Evolutionary conservation across 2,329 filamentous ascomycete species (phyloP), one percentile per base, ranked within the genome.

Genomic region (Claviceps fusiformis): DNA sequence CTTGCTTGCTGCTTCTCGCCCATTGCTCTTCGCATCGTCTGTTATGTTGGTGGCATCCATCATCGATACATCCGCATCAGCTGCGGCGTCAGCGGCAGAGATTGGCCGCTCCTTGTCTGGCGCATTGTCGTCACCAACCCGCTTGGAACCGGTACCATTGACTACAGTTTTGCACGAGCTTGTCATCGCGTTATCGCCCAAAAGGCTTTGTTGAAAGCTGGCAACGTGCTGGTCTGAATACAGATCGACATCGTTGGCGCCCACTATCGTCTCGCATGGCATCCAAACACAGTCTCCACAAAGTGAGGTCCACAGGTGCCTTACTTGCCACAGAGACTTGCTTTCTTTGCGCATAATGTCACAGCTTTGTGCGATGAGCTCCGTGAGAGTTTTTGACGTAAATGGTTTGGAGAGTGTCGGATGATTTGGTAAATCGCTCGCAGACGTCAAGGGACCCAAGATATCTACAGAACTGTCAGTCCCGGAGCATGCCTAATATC

Each of bases 331-430:
- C 11, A 92, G 72, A 5, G 83, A 82, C 31, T 75, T 74, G 59
- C 86, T 86, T 65, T 93, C 89, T 64, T 86, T 85, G 56, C 87
- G 82, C 73, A 89, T 81, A 61, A 88, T 84, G 55, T 80, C 76
- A 60, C 81, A 79, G 54, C 82, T 84, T 68, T 91, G 83, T 48
- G 76, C 75, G 19, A 85, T 81, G 55, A 95, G 78, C 59, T 87
- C 80, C 52, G 81, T 83, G 19, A 93, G 76, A 11, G 85, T 87
- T 60, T 81, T 83, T 52, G 86, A 88, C 15, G 78, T 84, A 66
- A 89, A 93, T 0, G 88, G 83, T 61, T 82, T 77, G 57, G 86
- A 88, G 45, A 91, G 74, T 29, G 85, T 85, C 53, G 87, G 85
- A 65, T 93, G 88, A 55, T 77, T 78, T 15, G 86, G 79, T 17